Evolutionary conservation across 345 rosid genomes (phyloP).

Genomic region (Corchorus capsularis): DNA sequence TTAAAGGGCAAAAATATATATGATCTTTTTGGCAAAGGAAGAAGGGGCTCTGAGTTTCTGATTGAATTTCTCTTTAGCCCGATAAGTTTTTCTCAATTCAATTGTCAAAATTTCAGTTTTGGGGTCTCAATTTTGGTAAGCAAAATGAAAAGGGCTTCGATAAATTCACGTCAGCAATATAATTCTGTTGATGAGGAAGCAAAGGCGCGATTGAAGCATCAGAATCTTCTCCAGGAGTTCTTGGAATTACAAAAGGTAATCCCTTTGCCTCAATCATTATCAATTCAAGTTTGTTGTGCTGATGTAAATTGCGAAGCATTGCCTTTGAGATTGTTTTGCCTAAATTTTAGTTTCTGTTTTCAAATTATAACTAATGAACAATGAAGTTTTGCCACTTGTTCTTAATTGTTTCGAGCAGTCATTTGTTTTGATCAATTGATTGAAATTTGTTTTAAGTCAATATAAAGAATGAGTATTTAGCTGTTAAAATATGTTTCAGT

Average conservation of each 20-base stretch:
- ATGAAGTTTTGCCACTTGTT: slow-evolving; percentile 4
- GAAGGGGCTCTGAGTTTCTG: not conserved
- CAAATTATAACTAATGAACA: not conserved
- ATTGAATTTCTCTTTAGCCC: not conserved
- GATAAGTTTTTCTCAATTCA: not conserved
- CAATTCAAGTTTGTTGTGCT: not conserved
- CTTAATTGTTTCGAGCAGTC: too few relatives aligned
- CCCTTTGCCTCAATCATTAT: slow-evolving; percentile 3
- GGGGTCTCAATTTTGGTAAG: slow-evolving; percentile 21
- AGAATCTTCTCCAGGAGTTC: slow-evolving; percentile 37
- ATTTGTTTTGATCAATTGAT: not conserved
- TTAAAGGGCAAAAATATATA: not conserved
- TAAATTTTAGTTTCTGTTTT: not conserved
- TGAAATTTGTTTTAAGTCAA: not conserved
- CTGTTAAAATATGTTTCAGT: too few relatives aligned
- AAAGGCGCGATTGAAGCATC: slow-evolving; percentile 29
- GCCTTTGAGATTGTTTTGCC: slow-evolving; percentile 8
- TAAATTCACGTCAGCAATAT: slow-evolving; percentile 17
- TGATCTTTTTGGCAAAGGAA: not conserved
- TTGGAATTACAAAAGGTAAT: slow-evolving; percentile 45
- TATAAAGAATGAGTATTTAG: not conserved
- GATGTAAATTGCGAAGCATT: not conserved
- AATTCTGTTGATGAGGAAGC: slow-evolving; percentile 23
- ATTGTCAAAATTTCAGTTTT: slow-evolving; percentile 10
- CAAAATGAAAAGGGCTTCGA: slow-evolving; percentile 33